Percentiles rank a stretch among this genome's conserved stretches.
Evolutionary conservation across 1,284 basidiomycete genomes (phyloP).

Genomic region (Entoloma clypeatum): DNA sequence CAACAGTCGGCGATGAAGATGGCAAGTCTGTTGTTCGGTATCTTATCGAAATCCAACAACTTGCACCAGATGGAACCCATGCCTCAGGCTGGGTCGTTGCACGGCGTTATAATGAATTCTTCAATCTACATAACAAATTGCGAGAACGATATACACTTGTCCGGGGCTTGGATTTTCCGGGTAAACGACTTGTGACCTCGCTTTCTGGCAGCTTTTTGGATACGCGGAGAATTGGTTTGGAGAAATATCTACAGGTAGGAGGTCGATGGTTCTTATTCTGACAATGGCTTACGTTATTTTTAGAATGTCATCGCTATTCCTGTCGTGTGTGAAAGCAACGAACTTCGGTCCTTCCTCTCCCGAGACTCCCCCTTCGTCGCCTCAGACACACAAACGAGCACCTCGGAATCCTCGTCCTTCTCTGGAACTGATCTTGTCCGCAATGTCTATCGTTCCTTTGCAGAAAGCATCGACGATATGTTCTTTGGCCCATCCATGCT

Average conservation of each 20-base stretch:
- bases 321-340: conserved; percentile 77
- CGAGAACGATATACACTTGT: conserved; percentile 70
- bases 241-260: conserved; percentile 85
- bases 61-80: conserved; percentile 71
- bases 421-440: conserved; percentile 76
- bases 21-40: conserved; percentile 91
- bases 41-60: conserved; percentile 87
- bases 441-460: conserved; percentile 82
- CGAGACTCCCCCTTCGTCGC: conserved; percentile 77
- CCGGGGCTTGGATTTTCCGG: conserved; percentile 79
- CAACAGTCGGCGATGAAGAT: conserved; percentile 74
- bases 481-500: conserved; percentile 92
- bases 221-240: conserved; percentile 70
- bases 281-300: conserved; percentile 6
- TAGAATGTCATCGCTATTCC: conserved; percentile 75
- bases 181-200: conserved; percentile 83
- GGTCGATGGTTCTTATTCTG: conserved; percentile 1
- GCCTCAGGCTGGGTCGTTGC: conserved; percentile 89
- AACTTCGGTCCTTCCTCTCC: conserved; percentile 85
- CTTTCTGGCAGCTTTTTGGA: conserved; percentile 85
- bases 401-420: conserved; percentile 46
- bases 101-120: conserved; percentile 92
- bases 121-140: conserved; percentile 81
- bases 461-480: conserved; percentile 91
- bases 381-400: conserved; percentile 38